These are phyloP conservation scores for Colletotrichum theobromicola DNA, from an alignment of 2,329 filamentous ascomycete genomes.

Conservation along the genomic window DNA sequence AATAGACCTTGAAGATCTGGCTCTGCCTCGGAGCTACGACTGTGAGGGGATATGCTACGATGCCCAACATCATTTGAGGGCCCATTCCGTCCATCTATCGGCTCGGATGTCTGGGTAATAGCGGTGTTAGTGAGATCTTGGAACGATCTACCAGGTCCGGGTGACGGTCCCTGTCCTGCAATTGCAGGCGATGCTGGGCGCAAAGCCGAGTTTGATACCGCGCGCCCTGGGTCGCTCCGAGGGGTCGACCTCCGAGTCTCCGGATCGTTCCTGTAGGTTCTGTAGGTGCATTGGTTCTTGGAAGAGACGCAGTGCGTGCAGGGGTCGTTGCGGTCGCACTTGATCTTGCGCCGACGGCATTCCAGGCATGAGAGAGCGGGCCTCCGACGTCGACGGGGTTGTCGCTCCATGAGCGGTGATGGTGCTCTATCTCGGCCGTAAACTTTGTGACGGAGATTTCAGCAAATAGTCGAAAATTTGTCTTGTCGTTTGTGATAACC, in stretches of 20 bases:
- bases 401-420: background rate
- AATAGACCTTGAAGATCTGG: background rate
- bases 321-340: background rate
- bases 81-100: background rate
- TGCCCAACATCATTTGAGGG: background rate
- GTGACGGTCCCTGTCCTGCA: background rate
- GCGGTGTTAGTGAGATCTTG: background rate
- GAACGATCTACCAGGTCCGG: background rate
- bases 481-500: background rate
- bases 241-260: background rate
- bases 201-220: background rate
- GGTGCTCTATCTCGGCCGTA: background rate
- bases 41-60: background rate
- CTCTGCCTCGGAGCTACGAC: background rate
- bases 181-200: background rate
- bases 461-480: background rate
- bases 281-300: background rate
- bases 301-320: background rate
- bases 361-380: background rate
- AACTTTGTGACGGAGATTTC: background rate
- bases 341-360: background rate
- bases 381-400: background rate
- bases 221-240: background rate
- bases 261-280: background rate
- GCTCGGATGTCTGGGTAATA: background rate